Base-by-base conservation (phyloP, 176 grass and related monocot species). In the Thalia dealbata region DNA sequence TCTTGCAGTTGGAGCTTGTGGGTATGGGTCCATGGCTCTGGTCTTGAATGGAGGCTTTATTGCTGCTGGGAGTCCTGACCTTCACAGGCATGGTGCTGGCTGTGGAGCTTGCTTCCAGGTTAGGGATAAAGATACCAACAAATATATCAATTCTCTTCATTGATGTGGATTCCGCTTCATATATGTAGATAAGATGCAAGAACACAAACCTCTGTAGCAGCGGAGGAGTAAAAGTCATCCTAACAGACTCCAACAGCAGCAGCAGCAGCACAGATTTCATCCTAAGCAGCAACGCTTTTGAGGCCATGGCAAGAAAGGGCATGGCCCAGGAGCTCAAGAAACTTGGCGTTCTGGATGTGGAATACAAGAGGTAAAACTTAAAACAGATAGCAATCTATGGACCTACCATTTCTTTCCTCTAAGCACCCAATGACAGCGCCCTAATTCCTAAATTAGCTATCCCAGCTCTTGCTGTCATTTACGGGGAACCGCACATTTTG, bases 71-170 rank as follows among this genome's bases (percentile, higher is more conserved):
- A 77, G 76, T 55, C 78, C 76, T 55, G 65, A 51, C 1, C 85
- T 99, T 43, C 83, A 95, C 90, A 73, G 90, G 2, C 74, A n/a
- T 11, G 90, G 95, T 46, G 69, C 87, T n/a, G 85, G 87, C 52
- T 99, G 95, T 73, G 95, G 95, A 38, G 87, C 83, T n/a, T 99
- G 95, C 72, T 99, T 78, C 70, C 95, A 95, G 90, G 93, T 79
- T 28, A 3, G 28, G 43, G 65, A 43, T 44, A n/a, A 32, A 65
- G 67, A 71, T 73, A 13, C 11, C 45, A 48, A 48, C 16, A 38
- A 76, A 16, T 84, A 43, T 18, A 45, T 32, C 15, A 23, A 23
- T 12, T 44, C 27, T 10, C 19, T 44, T 19, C 28, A 50, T 15
- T 64, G 18, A n/a, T 38, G 50, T 0, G 24, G 69, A 67, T 75